These are phyloP conservation scores for Oidiodendron maius DNA, from an alignment of 495 filamentous ascomycete genomes.

Conservation along the genomic window DNA sequence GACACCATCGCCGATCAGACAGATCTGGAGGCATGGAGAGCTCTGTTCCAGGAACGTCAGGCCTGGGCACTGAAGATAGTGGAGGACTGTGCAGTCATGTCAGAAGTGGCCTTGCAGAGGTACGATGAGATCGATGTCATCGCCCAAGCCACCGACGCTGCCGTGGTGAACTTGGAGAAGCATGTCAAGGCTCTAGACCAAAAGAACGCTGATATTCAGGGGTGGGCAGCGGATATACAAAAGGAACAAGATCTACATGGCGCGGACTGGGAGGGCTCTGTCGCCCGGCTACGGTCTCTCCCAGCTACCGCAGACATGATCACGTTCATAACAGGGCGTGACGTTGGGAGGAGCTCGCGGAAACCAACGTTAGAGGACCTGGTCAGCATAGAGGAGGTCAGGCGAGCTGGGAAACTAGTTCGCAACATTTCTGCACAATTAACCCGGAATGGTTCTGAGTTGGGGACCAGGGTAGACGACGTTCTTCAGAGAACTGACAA, in stretches of 20 bases:
- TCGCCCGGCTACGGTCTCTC: conserved; percentile 56
- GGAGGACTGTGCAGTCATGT: conserved; percentile 54
- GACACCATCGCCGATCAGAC: conserved; percentile 68
- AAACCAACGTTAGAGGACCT: conserved; percentile 62
- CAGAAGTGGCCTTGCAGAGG: conserved; percentile 37
- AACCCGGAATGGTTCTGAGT: conserved; percentile 35
- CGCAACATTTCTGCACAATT: conserved; percentile 39
- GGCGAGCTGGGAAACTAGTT: conserved; percentile 52
- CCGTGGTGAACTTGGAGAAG: conserved; percentile 72
- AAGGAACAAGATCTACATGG: conserved; percentile 64
- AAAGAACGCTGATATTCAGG: conserved; percentile 65
- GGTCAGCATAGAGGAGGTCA: conserved; percentile 60
- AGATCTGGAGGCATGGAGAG: conserved; percentile 75
- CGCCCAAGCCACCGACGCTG: conserved; percentile 65
- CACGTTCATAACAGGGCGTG: conserved; percentile 45
- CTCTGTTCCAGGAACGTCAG: conserved; percentile 65
- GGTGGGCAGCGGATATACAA: conserved; percentile 64
- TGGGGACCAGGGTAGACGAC: conserved; percentile 38
- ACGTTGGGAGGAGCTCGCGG: conserved; percentile 33
- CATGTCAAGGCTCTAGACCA: conserved; percentile 69
- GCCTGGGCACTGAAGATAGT: conserved; percentile 70
- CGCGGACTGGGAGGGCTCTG: conserved; percentile 61
- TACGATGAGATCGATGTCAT: conserved; percentile 67
- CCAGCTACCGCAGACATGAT: conserved; percentile 46
- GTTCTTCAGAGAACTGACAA: conserved; percentile 40